Evolutionary conservation across 371 early-diverging fungal species (phyloP).

Genomic region (Circinella umbellata): DNA sequence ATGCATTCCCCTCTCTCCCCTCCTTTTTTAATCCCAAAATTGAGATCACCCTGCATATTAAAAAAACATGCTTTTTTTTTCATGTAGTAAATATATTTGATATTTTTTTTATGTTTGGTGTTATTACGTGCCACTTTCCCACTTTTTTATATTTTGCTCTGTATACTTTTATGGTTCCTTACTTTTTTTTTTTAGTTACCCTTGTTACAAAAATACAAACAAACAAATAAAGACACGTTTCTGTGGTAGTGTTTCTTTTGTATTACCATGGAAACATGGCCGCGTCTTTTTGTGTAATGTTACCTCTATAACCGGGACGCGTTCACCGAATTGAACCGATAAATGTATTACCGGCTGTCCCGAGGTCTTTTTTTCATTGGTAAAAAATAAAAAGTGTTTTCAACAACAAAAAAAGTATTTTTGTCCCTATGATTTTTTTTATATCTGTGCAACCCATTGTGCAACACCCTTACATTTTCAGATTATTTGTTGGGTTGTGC

Average conservation of each 20-base stretch:
- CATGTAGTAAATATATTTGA: too few species aligned
- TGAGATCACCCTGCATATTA: too few species aligned
- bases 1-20: too few species aligned
- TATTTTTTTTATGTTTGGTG: too few species aligned
- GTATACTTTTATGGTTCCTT: background rate
- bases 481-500: too few species aligned
- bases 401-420: background rate
- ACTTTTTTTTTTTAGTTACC: background rate
- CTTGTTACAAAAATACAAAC: background rate
- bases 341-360: background rate
- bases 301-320: background rate
- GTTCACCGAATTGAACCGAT: background rate
- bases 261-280: background rate
- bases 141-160: too few species aligned
- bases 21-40: too few species aligned
- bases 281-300: conserved; percentile 1
- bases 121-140: too few species aligned
- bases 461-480: background rate
- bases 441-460: background rate
- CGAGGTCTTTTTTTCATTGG: background rate
- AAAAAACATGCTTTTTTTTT: too few species aligned
- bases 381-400: background rate
- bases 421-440: background rate
- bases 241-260: background rate
- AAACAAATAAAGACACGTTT: background rate